Conservation (phyloP, 2,329 filamentous ascomycete species). For the Botryotinia narcissicola region DNA sequence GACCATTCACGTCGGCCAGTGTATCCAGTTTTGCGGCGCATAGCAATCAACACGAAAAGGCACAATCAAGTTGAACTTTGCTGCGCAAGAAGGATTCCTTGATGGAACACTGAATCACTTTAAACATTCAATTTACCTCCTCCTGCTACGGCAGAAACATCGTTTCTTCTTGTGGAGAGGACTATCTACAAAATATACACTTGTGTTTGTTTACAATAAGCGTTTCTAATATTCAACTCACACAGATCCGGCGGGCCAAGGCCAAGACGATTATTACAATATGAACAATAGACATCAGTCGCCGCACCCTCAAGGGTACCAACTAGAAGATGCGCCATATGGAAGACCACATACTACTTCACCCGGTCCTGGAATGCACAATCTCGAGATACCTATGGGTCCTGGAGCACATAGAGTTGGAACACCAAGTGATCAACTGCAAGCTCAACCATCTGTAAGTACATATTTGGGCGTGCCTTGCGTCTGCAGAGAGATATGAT, state of each 20-base stretch:
- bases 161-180: slow-evolving; percentile 15
- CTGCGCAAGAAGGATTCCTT: not conserved
- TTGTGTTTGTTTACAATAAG: slow-evolving; percentile 21
- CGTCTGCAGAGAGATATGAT: not conserved
- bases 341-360: slow-evolving; percentile 29
- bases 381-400: slow-evolving; percentile 68
- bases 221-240: slow-evolving; percentile 28
- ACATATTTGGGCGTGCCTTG: not conserved
- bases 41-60: not conserved
- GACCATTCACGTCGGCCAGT: slow-evolving; percentile 7
- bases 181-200: slow-evolving; percentile 24
- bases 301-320: slow-evolving; percentile 76
- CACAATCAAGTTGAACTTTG: not conserved
- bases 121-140: slow-evolving; percentile 17
- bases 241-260: slow-evolving; percentile 34
- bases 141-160: slow-evolving; percentile 33
- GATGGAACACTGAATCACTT: slow-evolving; percentile 1
- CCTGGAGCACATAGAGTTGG: slow-evolving; percentile 50
- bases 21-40: not conserved
- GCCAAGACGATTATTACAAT: slow-evolving; percentile 60
- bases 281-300: slow-evolving; percentile 57
- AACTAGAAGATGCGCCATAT: slow-evolving; percentile 64
- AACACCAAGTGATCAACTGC: slow-evolving; percentile 72
- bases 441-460: slow-evolving; percentile 81
- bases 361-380: slow-evolving; percentile 41